Conservation (phyloP, 1,284 basidiomycete species). For the Puccinia hordei region DNA sequence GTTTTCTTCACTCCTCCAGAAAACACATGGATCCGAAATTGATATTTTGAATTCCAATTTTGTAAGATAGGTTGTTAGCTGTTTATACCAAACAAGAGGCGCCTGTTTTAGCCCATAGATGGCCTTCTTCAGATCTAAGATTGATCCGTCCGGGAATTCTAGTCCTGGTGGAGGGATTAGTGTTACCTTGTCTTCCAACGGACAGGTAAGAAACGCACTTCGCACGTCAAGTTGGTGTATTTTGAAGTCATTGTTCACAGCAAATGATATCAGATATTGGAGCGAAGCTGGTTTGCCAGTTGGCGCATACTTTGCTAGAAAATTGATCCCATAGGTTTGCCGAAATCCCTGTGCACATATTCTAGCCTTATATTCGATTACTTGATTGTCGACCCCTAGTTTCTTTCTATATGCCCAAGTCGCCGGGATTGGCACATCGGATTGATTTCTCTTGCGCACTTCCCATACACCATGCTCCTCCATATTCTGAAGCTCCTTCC, state of each 20-base stretch:
- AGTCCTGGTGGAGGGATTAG: background rate
- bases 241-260: background rate
- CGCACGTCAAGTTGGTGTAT: conserved; percentile 7
- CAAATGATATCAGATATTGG: background rate
- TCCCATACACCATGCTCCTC: background rate
- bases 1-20: background rate
- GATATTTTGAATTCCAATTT: background rate
- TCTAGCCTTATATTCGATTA: background rate
- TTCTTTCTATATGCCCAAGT: conserved; percentile 3
- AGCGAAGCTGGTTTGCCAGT: background rate
- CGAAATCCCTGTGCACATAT: background rate
- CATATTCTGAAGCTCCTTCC: background rate
- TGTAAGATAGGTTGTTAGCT: background rate
- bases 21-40: background rate
- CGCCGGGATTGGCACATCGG: background rate
- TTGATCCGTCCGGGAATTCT: background rate
- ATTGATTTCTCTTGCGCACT: background rate
- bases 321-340: conserved; percentile 2
- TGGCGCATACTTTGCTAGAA: background rate
- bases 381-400: background rate
- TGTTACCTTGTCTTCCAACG: background rate
- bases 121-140: conserved; percentile 8
- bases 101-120: conserved; percentile 15
- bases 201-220: background rate
- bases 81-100: background rate